These are phyloP conservation scores for Phytophthora pinifolia DNA, from an alignment of 352 stramenopile genomes.

Conservation along the genomic window DNA sequence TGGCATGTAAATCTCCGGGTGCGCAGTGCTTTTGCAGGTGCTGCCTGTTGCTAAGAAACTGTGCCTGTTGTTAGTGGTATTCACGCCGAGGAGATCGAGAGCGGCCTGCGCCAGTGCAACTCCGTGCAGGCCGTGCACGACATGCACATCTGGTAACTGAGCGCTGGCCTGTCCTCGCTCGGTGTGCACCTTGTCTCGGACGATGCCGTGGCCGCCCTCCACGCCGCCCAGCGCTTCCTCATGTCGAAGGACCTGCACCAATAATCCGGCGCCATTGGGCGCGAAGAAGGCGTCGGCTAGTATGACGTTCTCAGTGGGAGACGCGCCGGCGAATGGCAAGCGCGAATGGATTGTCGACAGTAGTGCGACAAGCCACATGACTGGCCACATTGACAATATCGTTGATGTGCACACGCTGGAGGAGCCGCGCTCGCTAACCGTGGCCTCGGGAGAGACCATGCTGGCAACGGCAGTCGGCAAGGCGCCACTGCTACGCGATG, in stretches of 20 bases:
- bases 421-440: conserved; percentile 1
- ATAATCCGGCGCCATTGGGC: neutral
- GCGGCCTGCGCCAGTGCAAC: too few relatives aligned
- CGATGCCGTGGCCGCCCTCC: too few relatives aligned
- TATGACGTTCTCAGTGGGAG: conserved; percentile 10
- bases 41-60: too few relatives aligned
- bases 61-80: too few relatives aligned
- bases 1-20: too few relatives aligned
- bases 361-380: conserved; percentile 14
- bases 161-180: too few relatives aligned
- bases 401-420: neutral
- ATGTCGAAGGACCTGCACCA: conserved; percentile 2
- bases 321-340: conserved; percentile 2
- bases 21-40: too few relatives aligned
- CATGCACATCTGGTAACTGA: too few relatives aligned
- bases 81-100: too few relatives aligned
- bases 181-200: too few relatives aligned
- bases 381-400: conserved; percentile 10
- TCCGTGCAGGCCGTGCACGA: too few relatives aligned
- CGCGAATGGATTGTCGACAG: conserved; percentile 7
- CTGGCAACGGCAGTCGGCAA: neutral
- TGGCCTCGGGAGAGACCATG: conserved; percentile 5
- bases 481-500: neutral
- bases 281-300: conserved; percentile 2
- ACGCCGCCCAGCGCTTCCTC: too few relatives aligned